phyloP scores from a whole-genome alignment of 768 basidiomycete genomes.

The Phanerochaete sordida region DNA sequence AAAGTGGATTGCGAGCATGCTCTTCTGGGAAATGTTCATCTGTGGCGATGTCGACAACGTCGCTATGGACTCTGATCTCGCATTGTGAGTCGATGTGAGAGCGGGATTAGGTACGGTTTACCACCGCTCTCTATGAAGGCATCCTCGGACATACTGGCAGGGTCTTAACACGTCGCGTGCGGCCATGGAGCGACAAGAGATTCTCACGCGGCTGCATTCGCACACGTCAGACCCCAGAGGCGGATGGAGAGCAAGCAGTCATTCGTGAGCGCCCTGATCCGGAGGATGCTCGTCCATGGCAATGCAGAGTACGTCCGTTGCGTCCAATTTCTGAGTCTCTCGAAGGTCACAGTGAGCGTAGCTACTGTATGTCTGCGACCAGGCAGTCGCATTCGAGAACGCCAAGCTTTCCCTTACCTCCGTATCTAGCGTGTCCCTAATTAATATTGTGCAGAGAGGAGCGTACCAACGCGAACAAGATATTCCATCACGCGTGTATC shows the following conservation, averaged over 20 bases:
- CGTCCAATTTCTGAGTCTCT: background rate
- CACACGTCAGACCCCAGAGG: too few species aligned
- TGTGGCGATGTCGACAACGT: slow-evolving; percentile 14
- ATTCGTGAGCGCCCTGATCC: slow-evolving; percentile 18
- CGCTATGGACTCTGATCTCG: too few species aligned
- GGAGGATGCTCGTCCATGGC: slow-evolving; percentile 19
- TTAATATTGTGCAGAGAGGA: slow-evolving; percentile 10
- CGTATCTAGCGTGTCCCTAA: too few species aligned
- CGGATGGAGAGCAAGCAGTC: slow-evolving; percentile 6
- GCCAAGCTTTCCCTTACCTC: too few species aligned
- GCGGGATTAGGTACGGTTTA: too few species aligned
- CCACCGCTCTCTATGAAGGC: too few species aligned
- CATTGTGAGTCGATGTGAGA: too few species aligned
- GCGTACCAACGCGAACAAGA: slow-evolving; percentile 18
- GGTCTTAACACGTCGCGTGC: too few species aligned
- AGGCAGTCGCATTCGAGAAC: too few species aligned
- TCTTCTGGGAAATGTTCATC: slow-evolving; percentile 17
- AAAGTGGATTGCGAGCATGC: background rate
- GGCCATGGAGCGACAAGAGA: too few species aligned
- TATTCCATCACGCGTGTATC: slow-evolving; percentile 11
- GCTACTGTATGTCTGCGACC: background rate
- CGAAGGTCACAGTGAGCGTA: slow-evolving; percentile 16
- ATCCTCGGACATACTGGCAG: too few species aligned
- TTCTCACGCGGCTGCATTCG: too few species aligned
- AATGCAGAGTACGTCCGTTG: slow-evolving; percentile 10